Base-by-base conservation (phyloP, 805 yeast genomes). In the Metschnikowia bowlesiae region DNA sequence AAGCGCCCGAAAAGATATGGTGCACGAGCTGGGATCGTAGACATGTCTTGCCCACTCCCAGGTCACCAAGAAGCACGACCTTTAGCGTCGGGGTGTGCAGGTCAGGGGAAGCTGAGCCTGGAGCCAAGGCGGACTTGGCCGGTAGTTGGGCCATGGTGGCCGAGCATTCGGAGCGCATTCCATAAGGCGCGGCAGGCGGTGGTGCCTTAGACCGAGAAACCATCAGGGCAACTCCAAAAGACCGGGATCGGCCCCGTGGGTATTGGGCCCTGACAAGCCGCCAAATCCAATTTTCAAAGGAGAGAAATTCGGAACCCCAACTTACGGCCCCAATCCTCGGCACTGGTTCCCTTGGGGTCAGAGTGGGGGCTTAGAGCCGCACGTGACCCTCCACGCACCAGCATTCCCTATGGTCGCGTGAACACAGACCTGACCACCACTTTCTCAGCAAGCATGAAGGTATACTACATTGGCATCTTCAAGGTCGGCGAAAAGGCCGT, bases 391-490 rank as follows among this genome's bases (percentile, higher is more conserved):
- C 10, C 45, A 39, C 34, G 34, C 30, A 39, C 34, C 29, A 16
- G 9, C 7, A 8, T n/a, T n/a, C 7, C 4, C 37, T 41, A 22
- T n/a, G 32, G 26, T 16, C 22, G 45, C 45, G 45, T 38, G 38
- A 18, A 32, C 45, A 28, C 33, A 32, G 39, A 37, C 30, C 29
- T 11, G n/a, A 28, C 39, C 46, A 31, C 33, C 4, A 11, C 40
- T 6, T 11, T 35, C 30, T 22, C 38, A 14, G 31, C 39, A 8
- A 46, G 29, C 34, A 94, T 94, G 99, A 90, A 89, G 79, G 79
- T 94, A 53, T 90, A 83, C 70, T 92, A 91, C 69, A 83, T 94
- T 56, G 98, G 97, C 42, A 80, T 94, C 45, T 75, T 92, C 54
- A 85, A 89, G 62, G 82, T 83, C 53, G 78, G 76, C 40, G 82